Evolutionary conservation across 2,329 filamentous ascomycete species (phyloP).

Genomic region (Camillea tinctor): DNA sequence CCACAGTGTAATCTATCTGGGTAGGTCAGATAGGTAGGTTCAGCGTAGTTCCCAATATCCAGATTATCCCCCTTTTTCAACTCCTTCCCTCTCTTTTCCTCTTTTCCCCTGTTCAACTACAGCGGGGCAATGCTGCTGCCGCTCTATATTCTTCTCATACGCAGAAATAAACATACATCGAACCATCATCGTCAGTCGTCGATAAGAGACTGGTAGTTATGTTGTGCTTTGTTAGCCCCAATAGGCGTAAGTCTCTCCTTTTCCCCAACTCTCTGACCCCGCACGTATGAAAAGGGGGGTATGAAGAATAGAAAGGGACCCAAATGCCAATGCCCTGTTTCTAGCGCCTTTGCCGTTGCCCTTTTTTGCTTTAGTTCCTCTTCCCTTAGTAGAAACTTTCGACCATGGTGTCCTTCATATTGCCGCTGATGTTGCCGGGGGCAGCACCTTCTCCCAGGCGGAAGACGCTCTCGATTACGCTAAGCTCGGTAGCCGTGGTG

Average conservation of each 20-base stretch:
- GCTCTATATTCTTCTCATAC: background rate
- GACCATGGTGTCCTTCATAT: constrained; percentile 96
- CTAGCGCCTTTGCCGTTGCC: background rate
- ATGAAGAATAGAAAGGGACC: background rate
- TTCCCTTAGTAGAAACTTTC: constrained; percentile 87
- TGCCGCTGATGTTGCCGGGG: constrained; percentile 74
- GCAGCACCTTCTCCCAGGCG: constrained; percentile 83
- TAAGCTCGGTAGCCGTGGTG: constrained; percentile 95
- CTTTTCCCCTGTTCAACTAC: background rate
- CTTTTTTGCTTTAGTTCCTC: constrained; percentile 2
- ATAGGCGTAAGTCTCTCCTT: background rate
- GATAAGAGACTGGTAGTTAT: background rate
- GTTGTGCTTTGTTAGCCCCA: background rate
- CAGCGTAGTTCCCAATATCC: too few species aligned
- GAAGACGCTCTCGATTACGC: constrained; percentile 95
- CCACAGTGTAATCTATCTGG: too few species aligned
- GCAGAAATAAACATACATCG: background rate
- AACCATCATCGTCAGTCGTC: background rate
- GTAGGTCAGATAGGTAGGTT: too few species aligned
- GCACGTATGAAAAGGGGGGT: background rate
- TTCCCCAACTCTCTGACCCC: background rate
- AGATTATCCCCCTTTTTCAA: too few species aligned
- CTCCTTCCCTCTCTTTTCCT: background rate
- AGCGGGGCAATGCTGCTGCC: background rate
- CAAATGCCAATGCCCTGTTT: background rate